Base-by-base conservation (phyloP, 2,329 filamentous ascomycete genomes). In the Cytospora leucostoma region DNA sequence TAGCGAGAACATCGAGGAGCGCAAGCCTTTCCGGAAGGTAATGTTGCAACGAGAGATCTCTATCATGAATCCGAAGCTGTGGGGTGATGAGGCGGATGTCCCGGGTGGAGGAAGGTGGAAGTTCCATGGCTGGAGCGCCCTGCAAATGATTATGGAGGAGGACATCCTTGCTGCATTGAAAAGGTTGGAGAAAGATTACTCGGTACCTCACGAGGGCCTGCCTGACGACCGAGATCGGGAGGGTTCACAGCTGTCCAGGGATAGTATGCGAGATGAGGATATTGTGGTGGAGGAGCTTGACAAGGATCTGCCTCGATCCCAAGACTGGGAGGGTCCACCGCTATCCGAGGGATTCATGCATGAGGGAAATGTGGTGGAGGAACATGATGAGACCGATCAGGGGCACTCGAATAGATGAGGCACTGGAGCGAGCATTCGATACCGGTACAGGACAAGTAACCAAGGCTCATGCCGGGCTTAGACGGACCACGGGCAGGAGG, bases 1-100 rank as follows among this genome's bases (percentile, higher is more conserved):
- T 10, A 19, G n/a, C 44, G n/a, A 12, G 44, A 21, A 7, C 6
- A 17, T 35, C 15, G 44, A 51, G 15, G 44, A 27, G 7, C 13
- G 4, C 7, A 12, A 4, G n/a, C n/a, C 19, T 21, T 10, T 11
- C 13, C n/a, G 44, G 11, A 47, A 21, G 19, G 44, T 27, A 4
- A 3, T 2, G 19, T 2, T 8, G 2, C 1, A 38, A 44, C 34
- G 3, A 2, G 27, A 35, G 4, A 59, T 66, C 15, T 27, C 44
- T 4, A 61, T 66, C 3, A 44, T 66, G 19, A 53, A 66, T n/a
- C 61, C 64, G 1, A 40, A 40, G 21, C 13, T 66, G 7, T 66
- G 64, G 64, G 57, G 35, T 32, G 61, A 52, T 15, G 15, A 44
- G 17, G 40, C 17, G 17, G 8, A 15, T 6, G 6, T 44, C n/a